Evolutionary conservation across 306 rosid species (phyloP), one percentile per base, ranked within the genome.

Genomic region (Sicyos baderoa): DNA sequence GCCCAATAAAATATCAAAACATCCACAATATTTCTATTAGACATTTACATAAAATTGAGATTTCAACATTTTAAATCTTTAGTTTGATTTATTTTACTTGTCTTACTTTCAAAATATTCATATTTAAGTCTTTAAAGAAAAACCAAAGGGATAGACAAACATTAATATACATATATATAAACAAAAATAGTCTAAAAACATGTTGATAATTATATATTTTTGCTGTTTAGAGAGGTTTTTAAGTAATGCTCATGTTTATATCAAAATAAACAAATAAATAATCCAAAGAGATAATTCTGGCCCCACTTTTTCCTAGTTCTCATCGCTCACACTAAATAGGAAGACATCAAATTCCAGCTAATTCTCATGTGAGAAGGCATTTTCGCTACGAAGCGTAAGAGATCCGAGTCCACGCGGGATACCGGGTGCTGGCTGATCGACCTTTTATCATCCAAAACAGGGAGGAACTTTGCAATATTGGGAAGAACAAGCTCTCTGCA

Each of bases 291-390:
- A 9, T 52, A 19, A 53, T 7, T 53, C 58, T 17, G 10, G 25
- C 0, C 6, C 6, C 52, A 5, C 0, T 48, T 48, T 48, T 48
- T 48, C 6, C n/a, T 11, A 64, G n/a, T 17, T 44, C 17, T 5
- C 21, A 40, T 6, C 16, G 49, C 9, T 85, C 79, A 93, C 32
- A 93, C 84, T 70, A 93, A 75, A 80, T 85, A 93, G 0, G 98
- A 93, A 21, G 97, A 93, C 97, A 93, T 93, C 50, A 93, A 84
- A 84, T 93, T 93, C 98, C 98, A 93, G 77, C 98, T 93, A 66
- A 89, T 84, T 82, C 86, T 93, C 98, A 89, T 93, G 69, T 89
- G 98, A 25, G 85, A 81, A 9, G 98, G 98, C 97, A 93, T 93
- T 52, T 87, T 69, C 22, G 91, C 91, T n/a, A 89, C 91, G 72